Evolutionary conservation across 2,329 filamentous ascomycete species (phyloP).

Genomic region (Amauroascus niger): DNA sequence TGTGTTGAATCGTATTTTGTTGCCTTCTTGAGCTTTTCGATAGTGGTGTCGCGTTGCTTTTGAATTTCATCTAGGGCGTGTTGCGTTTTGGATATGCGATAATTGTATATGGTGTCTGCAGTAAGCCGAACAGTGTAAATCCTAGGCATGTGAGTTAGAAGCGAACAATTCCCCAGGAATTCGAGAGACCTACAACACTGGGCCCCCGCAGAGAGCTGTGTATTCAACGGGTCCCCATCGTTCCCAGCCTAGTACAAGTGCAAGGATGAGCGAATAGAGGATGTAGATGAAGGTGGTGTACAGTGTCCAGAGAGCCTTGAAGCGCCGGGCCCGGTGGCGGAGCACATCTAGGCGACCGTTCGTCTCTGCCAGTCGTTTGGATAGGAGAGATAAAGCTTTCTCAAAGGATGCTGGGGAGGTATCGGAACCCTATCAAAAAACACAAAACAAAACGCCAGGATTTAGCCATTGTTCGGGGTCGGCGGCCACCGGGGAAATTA

Average conservation of each 20-base stretch:
- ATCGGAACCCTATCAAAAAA: slow-evolving; percentile 64
- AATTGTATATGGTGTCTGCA: slow-evolving; percentile 65
- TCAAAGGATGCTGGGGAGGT: slow-evolving; percentile 87
- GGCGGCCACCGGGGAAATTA: background rate
- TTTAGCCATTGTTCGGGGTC: background rate
- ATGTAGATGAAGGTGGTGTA: slow-evolving; percentile 88
- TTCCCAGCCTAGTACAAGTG: slow-evolving; percentile 73
- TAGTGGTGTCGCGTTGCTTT: slow-evolving; percentile 72
- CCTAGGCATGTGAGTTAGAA: slow-evolving; percentile 38
- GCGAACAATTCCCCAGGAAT: background rate
- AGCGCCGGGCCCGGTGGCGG: slow-evolving; percentile 62
- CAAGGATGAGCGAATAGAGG: slow-evolving; percentile 69
- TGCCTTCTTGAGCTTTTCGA: slow-evolving; percentile 86
- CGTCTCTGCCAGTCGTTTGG: slow-evolving; percentile 68
- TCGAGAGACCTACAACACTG: slow-evolving; percentile 54
- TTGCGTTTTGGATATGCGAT: slow-evolving; percentile 62
- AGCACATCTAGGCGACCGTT: slow-evolving; percentile 64
- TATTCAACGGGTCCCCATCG: slow-evolving; percentile 71
- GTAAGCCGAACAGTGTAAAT: slow-evolving; percentile 65
- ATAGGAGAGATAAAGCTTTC: slow-evolving; percentile 73
- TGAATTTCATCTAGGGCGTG: slow-evolving; percentile 63
- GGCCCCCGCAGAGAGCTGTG: slow-evolving; percentile 65
- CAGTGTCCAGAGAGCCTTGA: slow-evolving; percentile 77
- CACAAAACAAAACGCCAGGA: too few species aligned
- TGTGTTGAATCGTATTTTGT: slow-evolving; percentile 95